phyloP scores from a whole-genome alignment of 805 yeast genomes.

The Kuraishia ogatae region DNA sequence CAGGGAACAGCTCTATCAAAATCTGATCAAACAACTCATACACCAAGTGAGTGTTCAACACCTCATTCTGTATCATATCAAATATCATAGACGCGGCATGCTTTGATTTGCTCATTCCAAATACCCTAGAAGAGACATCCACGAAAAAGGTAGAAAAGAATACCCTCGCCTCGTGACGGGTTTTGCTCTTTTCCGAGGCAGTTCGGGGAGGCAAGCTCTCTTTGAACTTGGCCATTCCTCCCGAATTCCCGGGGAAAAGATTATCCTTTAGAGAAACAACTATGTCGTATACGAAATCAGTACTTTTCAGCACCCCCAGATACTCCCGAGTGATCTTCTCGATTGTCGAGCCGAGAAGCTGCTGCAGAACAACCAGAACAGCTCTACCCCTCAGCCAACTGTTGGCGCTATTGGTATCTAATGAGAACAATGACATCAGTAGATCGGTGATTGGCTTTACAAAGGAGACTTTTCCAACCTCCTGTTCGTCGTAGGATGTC shows the following conservation, averaged over 20 bases:
- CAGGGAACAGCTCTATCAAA: constrained; percentile 37
- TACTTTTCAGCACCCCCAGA: constrained; percentile 30
- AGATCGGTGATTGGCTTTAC: constrained; percentile 79
- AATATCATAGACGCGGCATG: constrained; percentile 55
- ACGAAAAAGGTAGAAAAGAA: constrained; percentile 48
- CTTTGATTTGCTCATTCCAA: constrained; percentile 58
- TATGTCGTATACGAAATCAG: constrained; percentile 34
- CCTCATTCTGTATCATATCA: constrained; percentile 65
- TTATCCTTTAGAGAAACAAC: constrained; percentile 20
- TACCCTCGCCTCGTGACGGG: constrained; percentile 49
- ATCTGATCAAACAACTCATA: constrained; percentile 51
- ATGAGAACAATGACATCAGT: constrained; percentile 59
- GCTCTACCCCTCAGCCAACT: constrained; percentile 86
- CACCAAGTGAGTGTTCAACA: constrained; percentile 56
- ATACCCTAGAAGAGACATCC: constrained; percentile 63
- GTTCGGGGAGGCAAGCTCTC: constrained; percentile 39
- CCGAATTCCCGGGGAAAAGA: constrained; percentile 35
- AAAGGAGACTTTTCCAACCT: constrained; percentile 35
- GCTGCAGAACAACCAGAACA: constrained; percentile 71
- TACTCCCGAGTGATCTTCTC: constrained; percentile 54
- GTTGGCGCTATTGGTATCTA: constrained; percentile 42
- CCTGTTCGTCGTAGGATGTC: constrained; percentile 38
- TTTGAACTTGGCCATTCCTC: constrained; percentile 32
- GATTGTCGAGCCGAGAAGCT: constrained; percentile 74
- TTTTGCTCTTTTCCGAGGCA: constrained; percentile 37